A percentile compares a stretch with the other conserved stretches of the same genome.
These are phyloP conservation scores for Gossypium longicalyx DNA, from an alignment of 345 rosid genomes.

Conservation along the genomic window DNA sequence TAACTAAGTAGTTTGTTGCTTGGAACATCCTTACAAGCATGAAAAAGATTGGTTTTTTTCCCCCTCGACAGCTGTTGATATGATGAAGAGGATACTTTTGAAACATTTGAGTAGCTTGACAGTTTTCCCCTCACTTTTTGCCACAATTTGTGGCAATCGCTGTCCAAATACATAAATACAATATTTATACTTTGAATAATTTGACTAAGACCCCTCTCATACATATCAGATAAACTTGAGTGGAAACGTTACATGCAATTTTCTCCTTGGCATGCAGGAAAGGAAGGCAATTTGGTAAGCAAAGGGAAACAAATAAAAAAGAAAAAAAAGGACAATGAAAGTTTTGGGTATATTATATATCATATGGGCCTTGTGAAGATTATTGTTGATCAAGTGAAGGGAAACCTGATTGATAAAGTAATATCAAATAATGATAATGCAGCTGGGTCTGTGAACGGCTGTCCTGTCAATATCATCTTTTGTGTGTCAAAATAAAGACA, in stretches of 20 bases:
- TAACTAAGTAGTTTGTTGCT: conserved; percentile 34
- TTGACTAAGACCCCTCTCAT: conserved; percentile 22
- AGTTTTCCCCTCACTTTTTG: conserved; percentile 28
- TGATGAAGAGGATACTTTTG: conserved; percentile 14
- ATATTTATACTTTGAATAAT: not conserved
- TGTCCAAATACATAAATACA: not conserved
- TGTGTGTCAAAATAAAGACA: not conserved
- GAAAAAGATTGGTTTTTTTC: not conserved
- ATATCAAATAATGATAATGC: not conserved
- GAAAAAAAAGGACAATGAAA: conserved; percentile 30
- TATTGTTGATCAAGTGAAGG: not conserved
- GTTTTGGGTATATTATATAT: conserved; percentile 1
- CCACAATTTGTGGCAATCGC: conserved; percentile 23
- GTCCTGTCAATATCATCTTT: not conserved
- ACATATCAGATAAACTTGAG: conserved; percentile 15
- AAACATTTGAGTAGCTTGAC: conserved; percentile 36
- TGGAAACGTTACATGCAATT: not conserved
- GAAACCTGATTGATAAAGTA: not conserved
- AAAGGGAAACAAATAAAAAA: conserved; percentile 16
- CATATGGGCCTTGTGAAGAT: not conserved
- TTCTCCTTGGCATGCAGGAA: conserved; percentile 17
- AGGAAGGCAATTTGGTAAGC: conserved; percentile 27
- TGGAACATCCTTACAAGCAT: conserved; percentile 23
- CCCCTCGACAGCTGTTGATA: conserved; percentile 25
- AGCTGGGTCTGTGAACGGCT: not conserved